Evolutionary conservation across 148 eudicot genomes (phyloP).

Genomic region (Vaccinium vitisidaea): DNA sequence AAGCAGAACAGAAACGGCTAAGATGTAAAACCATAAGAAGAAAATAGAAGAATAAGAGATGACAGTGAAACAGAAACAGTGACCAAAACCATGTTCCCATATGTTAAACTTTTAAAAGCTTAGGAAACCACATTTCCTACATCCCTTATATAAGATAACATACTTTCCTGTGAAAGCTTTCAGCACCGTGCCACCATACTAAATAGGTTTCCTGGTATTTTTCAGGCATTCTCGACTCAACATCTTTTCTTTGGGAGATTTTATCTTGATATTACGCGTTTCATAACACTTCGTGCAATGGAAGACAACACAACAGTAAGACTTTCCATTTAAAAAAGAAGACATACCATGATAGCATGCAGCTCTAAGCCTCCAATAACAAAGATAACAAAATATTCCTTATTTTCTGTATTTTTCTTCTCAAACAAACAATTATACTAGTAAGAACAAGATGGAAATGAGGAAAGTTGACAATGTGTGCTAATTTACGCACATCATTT

Average conservation of each 20-base stretch:
- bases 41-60: not conserved
- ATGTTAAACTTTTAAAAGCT: not conserved
- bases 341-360: not conserved
- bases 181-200: not conserved
- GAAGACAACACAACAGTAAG: not conserved
- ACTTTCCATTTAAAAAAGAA: not conserved
- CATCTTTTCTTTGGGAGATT: not conserved
- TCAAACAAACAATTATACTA: conserved; percentile 11
- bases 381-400: not conserved
- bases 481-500: not conserved
- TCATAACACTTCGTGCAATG: not conserved
- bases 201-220: not conserved
- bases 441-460: not conserved
- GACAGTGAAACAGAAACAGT: not conserved
- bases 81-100: not conserved
- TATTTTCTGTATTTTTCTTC: not conserved
- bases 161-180: not conserved
- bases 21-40: not conserved
- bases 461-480: conserved; percentile 12
- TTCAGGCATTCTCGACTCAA: not conserved
- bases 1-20: not conserved
- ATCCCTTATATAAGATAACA: conserved; percentile 1
- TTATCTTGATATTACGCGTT: not conserved
- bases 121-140: not conserved
- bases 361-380: not conserved